These are phyloP conservation scores for Hypholoma fasciculare DNA, from an alignment of 768 basidiomycete genomes.

Conservation along the genomic window DNA sequence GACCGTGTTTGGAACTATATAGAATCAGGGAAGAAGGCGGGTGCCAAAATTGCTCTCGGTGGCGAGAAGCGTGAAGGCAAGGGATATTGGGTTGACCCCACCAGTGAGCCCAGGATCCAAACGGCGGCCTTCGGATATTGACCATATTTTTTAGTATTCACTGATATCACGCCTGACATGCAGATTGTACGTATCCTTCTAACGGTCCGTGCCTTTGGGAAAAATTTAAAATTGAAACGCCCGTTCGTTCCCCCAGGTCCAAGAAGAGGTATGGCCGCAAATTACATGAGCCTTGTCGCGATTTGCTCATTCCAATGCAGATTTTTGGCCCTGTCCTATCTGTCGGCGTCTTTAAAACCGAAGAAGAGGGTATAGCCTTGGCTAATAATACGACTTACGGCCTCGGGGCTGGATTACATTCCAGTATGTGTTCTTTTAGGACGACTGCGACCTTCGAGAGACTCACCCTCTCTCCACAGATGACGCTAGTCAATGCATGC, in stretches of 20 bases:
- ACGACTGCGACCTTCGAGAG: neutral
- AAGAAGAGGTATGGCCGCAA: constrained; percentile 59
- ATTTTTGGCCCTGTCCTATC: constrained; percentile 95
- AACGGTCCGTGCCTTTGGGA: neutral
- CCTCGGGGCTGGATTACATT: constrained; percentile 89
- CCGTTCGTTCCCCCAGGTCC: constrained; percentile 41
- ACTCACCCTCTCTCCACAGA: constrained; percentile 32
- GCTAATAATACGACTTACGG: constrained; percentile 93
- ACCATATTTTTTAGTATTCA: constrained; percentile 60
- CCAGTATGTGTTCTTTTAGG: constrained; percentile 47
- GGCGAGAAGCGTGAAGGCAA: constrained; percentile 74
- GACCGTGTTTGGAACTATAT: constrained; percentile 90
- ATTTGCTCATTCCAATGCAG: constrained; percentile 34
- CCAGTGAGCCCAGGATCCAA: constrained; percentile 50
- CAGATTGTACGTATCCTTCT: constrained; percentile 56
- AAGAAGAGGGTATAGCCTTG: constrained; percentile 80
- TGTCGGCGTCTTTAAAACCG: constrained; percentile 80
- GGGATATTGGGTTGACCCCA: constrained; percentile 90
- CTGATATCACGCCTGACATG: constrained; percentile 79
- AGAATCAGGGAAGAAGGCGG: constrained; percentile 79
- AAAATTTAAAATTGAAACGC: neutral
- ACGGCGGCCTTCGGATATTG: neutral
- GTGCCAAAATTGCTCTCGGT: constrained; percentile 79
- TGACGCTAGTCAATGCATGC: constrained; percentile 88
- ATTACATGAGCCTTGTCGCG: neutral